Evolutionary conservation across 75 land plant species (phyloP).

Genomic region (Sequoiadendron giganteum): DNA sequence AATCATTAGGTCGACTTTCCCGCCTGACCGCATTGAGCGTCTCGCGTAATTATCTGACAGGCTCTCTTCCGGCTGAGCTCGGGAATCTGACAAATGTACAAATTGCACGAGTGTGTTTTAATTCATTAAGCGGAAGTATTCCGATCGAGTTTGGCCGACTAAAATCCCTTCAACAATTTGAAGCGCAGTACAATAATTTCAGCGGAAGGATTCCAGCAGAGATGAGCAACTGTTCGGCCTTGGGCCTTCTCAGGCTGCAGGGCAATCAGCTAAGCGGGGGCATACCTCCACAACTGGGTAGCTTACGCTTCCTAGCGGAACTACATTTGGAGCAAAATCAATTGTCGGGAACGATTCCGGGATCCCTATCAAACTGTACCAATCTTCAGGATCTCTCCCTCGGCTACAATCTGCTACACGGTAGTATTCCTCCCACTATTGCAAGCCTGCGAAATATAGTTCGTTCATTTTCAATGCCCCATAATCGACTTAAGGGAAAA

Average conservation of each 20-base stretch:
- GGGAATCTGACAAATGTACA: constrained; percentile 34
- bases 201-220: constrained; percentile 62
- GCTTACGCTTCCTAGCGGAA: constrained; percentile 27
- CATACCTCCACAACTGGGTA: constrained; percentile 44
- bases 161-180: constrained; percentile 21
- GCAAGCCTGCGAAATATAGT: constrained; percentile 27
- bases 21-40: constrained; percentile 35
- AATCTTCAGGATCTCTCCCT: constrained; percentile 41
- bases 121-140: constrained; percentile 45
- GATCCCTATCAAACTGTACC: constrained; percentile 28
- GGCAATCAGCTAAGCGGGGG: constrained; percentile 44
- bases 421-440: constrained; percentile 38
- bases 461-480: constrained; percentile 43
- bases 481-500: constrained; percentile 33
- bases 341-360: constrained; percentile 32
- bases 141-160: constrained; percentile 49
- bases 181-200: constrained; percentile 38
- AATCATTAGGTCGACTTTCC: constrained; percentile 33
- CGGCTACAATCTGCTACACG: constrained; percentile 45
- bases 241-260: constrained; percentile 27
- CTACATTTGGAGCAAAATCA: constrained; percentile 42
- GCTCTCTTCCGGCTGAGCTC: constrained; percentile 54
- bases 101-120: constrained; percentile 35
- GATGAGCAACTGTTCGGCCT: constrained; percentile 45
- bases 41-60: constrained; percentile 52